These are phyloP conservation scores for Saraca asoca DNA, from an alignment of 331 rosid species.

Conservation along the genomic window DNA sequence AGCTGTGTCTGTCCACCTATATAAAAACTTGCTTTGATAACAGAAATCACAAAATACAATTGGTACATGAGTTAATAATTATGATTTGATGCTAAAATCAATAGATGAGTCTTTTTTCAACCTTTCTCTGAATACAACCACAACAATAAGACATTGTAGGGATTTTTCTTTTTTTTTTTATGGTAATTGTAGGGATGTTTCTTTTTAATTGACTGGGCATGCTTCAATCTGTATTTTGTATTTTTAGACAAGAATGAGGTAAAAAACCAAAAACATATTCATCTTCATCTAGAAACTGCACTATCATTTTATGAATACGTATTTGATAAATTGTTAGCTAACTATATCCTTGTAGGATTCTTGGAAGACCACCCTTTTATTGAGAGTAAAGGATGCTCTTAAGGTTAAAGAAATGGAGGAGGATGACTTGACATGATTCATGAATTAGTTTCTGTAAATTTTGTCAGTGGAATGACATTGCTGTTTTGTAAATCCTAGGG, in stretches of 20 bases:
- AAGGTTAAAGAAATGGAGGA: conserved; percentile 55
- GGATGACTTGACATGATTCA: conserved; percentile 53
- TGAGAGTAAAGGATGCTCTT: conserved; percentile 45
- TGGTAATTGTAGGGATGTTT: background rate
- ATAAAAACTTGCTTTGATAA: no score
- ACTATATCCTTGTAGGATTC: conserved; percentile 43
- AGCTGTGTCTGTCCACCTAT: no score
- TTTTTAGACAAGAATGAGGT: background rate
- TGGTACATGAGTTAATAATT: no score
- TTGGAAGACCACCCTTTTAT: conserved; percentile 52
- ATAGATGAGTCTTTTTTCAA: background rate
- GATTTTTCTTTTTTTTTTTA: background rate
- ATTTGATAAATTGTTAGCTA: conserved; percentile 7
- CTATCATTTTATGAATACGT: background rate
- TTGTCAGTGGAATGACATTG: conserved; percentile 21
- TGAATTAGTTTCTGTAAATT: conserved; percentile 1
- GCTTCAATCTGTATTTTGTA: conserved; percentile 6
- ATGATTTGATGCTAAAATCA: background rate
- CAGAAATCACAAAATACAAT: no score
- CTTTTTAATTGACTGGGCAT: conserved; percentile 5
- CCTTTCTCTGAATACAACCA: background rate
- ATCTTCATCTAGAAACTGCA: conserved; percentile 8
- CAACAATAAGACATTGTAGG: background rate
- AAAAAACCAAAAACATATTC: conserved; percentile 1
- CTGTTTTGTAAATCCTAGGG: conserved; percentile 15